Evolutionary conservation across 1,284 basidiomycete genomes (phyloP), one percentile per base, ranked within the genome.

Genomic region (Trametes sp.): DNA sequence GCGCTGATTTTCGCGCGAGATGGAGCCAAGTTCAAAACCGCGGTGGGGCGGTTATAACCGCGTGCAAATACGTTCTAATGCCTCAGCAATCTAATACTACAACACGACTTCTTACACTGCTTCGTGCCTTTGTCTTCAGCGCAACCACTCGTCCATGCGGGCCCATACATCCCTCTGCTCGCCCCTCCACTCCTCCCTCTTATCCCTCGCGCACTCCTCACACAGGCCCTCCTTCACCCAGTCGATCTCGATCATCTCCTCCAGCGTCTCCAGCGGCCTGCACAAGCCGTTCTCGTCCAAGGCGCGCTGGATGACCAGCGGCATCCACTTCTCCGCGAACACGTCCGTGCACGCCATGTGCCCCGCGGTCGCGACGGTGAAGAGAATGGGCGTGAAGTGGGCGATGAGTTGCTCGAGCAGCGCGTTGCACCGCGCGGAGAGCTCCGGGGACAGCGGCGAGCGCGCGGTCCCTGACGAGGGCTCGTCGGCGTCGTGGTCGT

Each of bases 321-420:
- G 67, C 82, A 90, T 88, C 90, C 90, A 92, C 54, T 76, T 80
- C 59, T 87, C 86, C 0, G 88, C 90, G 59, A 92, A 81, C 0
- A 85, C 75, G 70, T 90, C 85, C 10, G 89, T 91, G 73, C 90
- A 92, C 2, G 76, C 77, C 88, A 90, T 90, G 71, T 92, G 90
- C 2, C 80, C 76, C 16, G 87, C 87, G 8, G 84, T 81, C 19
- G 87, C 82, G 44, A 88, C 84, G 4, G 90, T 90, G 73, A 92
- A 92, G 2, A 92, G 76, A 46, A 87, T 79, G 1, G 90, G 88
- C 0, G 89, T 88, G 72, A 91, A 90, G 71, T 89, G 81, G 1
- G 80, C 80, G 61, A 92, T 84, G 62, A 91, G 64, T 24, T 70
- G 54, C 33, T 69, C 66, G 57, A 77, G 73, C 28, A 78, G 69